Evolutionary conservation across 2,329 filamentous ascomycete genomes (phyloP).

Genomic region (Verticillium dahliae): DNA sequence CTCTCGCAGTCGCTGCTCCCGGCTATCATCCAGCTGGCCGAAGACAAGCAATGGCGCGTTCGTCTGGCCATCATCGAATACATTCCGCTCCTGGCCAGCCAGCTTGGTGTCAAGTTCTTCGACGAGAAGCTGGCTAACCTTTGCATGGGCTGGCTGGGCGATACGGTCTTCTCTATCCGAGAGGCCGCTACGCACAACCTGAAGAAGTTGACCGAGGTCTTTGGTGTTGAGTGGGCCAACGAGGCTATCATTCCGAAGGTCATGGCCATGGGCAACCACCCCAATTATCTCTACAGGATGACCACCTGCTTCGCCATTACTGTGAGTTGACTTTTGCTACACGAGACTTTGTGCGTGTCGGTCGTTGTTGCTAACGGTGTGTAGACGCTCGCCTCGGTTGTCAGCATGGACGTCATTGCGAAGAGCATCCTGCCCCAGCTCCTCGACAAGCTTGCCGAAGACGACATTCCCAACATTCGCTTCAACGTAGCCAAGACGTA

Average conservation of each 20-base stretch:
- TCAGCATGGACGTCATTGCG: conserved; percentile 88
- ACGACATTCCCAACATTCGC: conserved; percentile 97
- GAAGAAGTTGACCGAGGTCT: conserved; percentile 97
- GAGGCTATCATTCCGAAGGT: conserved; percentile 98
- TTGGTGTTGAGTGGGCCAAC: conserved; percentile 95
- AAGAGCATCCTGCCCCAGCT: conserved; percentile 84
- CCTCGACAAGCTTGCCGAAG: conserved; percentile 85
- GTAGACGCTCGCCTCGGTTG: conserved; percentile 87
- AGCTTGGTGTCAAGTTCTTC: conserved; percentile 95
- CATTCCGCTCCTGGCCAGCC: conserved; percentile 90
- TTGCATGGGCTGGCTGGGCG: conserved; percentile 98
- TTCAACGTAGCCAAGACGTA: conserved; percentile 99
- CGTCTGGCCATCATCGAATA: conserved; percentile 98
- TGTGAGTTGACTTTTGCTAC: conserved; percentile 53
- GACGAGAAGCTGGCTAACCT: conserved; percentile 92
- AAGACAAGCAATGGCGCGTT: conserved; percentile 99
- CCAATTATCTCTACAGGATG: conserved; percentile 99
- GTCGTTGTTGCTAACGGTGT: conserved; percentile 17
- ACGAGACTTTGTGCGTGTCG: background rate
- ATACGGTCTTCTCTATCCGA: conserved; percentile 97
- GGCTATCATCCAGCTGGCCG: conserved; percentile 92
- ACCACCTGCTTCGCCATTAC: conserved; percentile 99
- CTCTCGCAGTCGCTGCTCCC: conserved; percentile 94
- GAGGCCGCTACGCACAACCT: conserved; percentile 96
- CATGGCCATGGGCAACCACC: conserved; percentile 95